Conservation (phyloP, 257 asterid species). For the Apocynum venetum region DNA sequence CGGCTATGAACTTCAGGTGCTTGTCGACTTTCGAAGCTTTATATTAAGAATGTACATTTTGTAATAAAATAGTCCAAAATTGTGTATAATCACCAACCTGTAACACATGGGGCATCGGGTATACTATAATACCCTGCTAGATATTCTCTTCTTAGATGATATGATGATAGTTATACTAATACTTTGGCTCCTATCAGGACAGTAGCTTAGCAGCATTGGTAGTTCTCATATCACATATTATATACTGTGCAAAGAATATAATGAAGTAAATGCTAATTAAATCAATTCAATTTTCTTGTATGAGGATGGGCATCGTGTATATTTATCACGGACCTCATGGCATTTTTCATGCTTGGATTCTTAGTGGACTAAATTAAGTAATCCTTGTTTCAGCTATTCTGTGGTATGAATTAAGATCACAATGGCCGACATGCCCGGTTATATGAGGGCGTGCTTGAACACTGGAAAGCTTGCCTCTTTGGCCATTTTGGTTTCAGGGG, state of each 20-base stretch:
- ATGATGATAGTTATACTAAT: not conserved
- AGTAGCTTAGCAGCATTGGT: not conserved
- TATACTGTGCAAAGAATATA: not conserved
- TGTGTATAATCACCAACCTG: no score
- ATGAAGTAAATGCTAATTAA: not conserved
- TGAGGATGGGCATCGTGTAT: not conserved
- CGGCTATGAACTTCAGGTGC: not conserved
- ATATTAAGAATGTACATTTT: not conserved
- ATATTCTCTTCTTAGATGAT: not conserved
- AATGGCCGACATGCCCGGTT: conserved; percentile 72
- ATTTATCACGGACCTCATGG: not conserved
- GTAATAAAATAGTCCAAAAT: not conserved
- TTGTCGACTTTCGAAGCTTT: not conserved
- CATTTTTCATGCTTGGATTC: not conserved
- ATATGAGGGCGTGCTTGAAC: conserved; percentile 67
- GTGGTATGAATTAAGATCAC: conserved; percentile 38
- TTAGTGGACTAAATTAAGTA: not conserved
- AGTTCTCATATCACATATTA: not conserved
- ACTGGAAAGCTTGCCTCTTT: conserved; percentile 80
- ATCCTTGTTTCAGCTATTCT: conserved; percentile 14
- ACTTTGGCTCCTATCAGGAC: not conserved
- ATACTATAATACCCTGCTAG: no score
- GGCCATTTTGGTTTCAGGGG: conserved; percentile 91
- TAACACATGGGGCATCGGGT: not conserved
- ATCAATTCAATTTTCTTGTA: not conserved